Evolutionary conservation across 2,329 filamentous ascomycete genomes (phyloP), one percentile per base, ranked within the genome.

Genomic region (Zasmidium cellare): DNA sequence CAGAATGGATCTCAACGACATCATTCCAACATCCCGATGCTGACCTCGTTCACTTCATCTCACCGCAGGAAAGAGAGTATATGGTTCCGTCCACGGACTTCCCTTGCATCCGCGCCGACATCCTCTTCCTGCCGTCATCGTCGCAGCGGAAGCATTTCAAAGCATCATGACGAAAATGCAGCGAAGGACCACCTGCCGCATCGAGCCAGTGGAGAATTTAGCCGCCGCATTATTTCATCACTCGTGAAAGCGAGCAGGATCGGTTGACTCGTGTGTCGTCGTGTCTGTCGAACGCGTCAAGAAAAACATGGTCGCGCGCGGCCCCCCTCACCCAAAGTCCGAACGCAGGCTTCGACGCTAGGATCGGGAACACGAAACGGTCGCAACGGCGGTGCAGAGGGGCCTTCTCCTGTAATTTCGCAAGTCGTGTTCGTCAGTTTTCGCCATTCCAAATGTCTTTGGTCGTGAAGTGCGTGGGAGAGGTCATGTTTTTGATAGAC

Each of bases 311-410:
- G n/a, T 41, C 35, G 11, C 35, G 35, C 31, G 23, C 49, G 24
- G 49, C 12, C 25, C 18, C 23, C n/a, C 24, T 35, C 24, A 41
- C 16, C 5, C 18, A 25, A 31, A 19, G 31, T 38, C 49, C 49
- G 49, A 22, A 19, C 24, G 38, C 31, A 53, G 31, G 28, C 31
- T 53, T 53, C 23, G 28, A 25, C 50, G 50, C 50, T 53, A 53
- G 35, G 16, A 38, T 45, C 50, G 38, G 31, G 50, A 25, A 53
- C 50, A 53, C 38, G 35, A 53, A 44, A 53, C 50, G 19, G 50
- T 44, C 28, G 49, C 20, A 53, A 53, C 20, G 35, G 12, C 18
- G 18, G 3, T 41, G 35, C 50, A 45, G 38, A 44, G 31, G 9
- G 9, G 31, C 35, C 23, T 31, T 23, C 20, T 45, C 38, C 31